Conservation (phyloP, 129 eudicot species). For the Escallonia rubra region DNA sequence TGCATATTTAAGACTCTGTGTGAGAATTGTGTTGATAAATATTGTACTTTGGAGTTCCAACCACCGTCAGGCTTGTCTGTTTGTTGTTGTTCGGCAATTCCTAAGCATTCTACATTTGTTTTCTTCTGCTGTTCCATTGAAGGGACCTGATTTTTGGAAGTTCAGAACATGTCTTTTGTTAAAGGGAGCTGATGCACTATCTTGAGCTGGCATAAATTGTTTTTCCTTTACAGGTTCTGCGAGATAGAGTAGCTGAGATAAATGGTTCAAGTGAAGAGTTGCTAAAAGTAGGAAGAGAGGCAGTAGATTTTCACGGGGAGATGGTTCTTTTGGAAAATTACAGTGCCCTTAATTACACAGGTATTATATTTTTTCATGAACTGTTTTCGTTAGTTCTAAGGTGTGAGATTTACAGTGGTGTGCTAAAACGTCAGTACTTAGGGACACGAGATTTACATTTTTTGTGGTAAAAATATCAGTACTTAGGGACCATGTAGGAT, state of each 20-base stretch:
- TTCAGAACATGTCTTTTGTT: no score
- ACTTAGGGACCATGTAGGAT: neutral
- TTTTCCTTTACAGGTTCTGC: conserved; percentile 39
- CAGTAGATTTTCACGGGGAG: conserved; percentile 74
- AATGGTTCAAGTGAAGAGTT: conserved; percentile 38
- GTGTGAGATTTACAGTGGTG: neutral
- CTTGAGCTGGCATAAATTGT: neutral
- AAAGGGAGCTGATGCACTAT: neutral
- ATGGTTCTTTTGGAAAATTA: conserved; percentile 71
- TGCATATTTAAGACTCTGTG: no score
- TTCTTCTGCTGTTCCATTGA: no score
- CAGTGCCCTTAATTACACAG: conserved; percentile 76
- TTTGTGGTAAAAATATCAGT: no score
- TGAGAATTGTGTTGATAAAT: no score
- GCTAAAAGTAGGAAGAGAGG: conserved; percentile 42
- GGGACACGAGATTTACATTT: neutral
- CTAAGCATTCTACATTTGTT: no score
- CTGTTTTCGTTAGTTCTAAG: neutral
- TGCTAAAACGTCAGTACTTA: neutral
- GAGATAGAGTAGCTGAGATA: conserved; percentile 48
- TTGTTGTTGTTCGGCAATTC: no score
- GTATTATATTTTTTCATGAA: conserved; percentile 14
- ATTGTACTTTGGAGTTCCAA: no score
- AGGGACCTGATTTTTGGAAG: no score
- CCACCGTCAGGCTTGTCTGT: no score